Percentiles rank a stretch among this genome's conserved stretches.
phyloP scores from a whole-genome alignment of 164 flowering plant genomes.

The Liriodendron chinense region DNA sequence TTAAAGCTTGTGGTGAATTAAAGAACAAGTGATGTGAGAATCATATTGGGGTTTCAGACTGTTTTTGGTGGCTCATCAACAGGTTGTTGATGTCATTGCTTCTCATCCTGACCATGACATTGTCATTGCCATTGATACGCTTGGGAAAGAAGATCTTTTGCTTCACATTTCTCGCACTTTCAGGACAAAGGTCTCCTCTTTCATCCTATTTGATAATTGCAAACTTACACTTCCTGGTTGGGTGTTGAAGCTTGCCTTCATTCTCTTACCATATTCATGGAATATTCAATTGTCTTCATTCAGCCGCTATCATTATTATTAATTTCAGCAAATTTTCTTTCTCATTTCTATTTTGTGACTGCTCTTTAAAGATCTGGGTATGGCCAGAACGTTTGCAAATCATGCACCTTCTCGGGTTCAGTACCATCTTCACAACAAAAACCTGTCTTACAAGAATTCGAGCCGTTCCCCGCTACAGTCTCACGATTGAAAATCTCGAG shows the following conservation, averaged over 20 bases:
- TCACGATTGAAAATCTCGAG: conserved; percentile 63
- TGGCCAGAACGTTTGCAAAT: conserved; percentile 91
- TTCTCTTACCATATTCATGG: background rate
- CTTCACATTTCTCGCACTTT: conserved; percentile 51
- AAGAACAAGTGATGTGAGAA: background rate
- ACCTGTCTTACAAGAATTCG: conserved; percentile 74
- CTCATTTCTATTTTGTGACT: conserved; percentile 6
- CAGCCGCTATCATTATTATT: background rate
- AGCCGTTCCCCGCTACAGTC: conserved; percentile 87
- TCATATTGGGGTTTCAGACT: background rate
- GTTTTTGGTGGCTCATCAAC: conserved; percentile 17
- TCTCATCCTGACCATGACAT: conserved; percentile 77
- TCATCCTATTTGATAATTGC: background rate
- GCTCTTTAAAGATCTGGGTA: conserved; percentile 63
- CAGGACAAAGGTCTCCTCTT: conserved; percentile 54
- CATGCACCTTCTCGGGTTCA: conserved; percentile 74
- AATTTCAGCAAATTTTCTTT: background rate
- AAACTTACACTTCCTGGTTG: background rate
- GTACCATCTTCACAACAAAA: conserved; percentile 66
- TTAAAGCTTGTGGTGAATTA: background rate
- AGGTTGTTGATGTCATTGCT: conserved; percentile 72
- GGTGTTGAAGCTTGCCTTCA: background rate
- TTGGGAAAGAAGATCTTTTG: conserved; percentile 91
- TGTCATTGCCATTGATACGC: conserved; percentile 65
- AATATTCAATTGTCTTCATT: background rate